Base-by-base conservation (phyloP, 148 eudicot genomes). In the Arctostaphylos glauca region DNA sequence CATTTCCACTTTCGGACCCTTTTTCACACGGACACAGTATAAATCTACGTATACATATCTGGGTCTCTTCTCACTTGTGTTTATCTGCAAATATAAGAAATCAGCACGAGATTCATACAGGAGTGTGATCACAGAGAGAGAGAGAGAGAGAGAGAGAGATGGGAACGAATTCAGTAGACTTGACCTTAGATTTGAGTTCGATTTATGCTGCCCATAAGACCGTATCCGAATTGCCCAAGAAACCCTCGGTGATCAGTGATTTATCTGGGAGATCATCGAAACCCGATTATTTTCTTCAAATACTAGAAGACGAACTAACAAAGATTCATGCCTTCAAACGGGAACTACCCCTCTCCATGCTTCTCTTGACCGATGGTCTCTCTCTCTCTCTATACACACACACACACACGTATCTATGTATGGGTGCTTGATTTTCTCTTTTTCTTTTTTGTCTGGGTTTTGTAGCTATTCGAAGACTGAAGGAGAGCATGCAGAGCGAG, bases 301-400 rank as follows among this genome's bases (percentile, higher is more conserved):
- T 71, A 2, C 82, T 93, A 55, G 90, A 91, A 47, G 83, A 81
- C 0, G 98, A 95, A 74, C 78, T 90, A 66, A 81, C 62, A 12
- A 95, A 92, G 85, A 84, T 93, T 71, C 85, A 90, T 9, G 93
- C 86, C 6, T 91, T 91, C 75, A 90, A 88, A 78, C 93, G 91
- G 47, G 95, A 93, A 73, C 89, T 95, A 15, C 97, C 98, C 41
- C 79, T 89, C 25, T 93, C 92, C 31, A 80, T 82, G 83, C 79
- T 83, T 46, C 86, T 95, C 38, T 47, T 95, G 14, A 85, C 87
- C 21, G 88, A 93, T 76, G 98, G 98, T 94, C 9, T n/a, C 58
- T 18, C 41, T 31, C 43, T 59, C 46, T 25, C 48, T 73, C 58
- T 80, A 60, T 49, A 1, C 49, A 25, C 3, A 68, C 31, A 7